These are phyloP conservation scores for Salix caprea DNA, from an alignment of 345 rosid species.

Conservation along the genomic window DNA sequence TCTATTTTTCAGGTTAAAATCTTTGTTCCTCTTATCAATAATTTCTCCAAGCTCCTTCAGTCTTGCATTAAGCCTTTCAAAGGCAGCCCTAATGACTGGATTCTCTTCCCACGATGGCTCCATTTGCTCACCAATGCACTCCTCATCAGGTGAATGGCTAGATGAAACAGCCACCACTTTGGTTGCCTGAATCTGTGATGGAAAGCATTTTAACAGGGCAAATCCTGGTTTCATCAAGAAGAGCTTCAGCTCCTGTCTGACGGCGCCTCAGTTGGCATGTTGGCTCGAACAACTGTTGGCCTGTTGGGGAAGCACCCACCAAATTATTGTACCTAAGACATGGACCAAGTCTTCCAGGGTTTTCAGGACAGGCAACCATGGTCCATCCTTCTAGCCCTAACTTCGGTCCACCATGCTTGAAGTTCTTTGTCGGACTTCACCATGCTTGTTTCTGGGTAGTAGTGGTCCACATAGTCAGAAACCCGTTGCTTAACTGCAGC, in stretches of 20 bases:
- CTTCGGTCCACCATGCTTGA: conserved; percentile 48
- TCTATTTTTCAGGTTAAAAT: conserved; percentile 10
- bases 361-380: conserved; percentile 17
- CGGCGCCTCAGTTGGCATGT: conserved; percentile 38
- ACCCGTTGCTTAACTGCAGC: conserved; percentile 34
- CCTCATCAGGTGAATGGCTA: conserved; percentile 20
- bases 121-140: conserved; percentile 11
- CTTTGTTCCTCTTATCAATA: conserved; percentile 13
- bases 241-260: conserved; percentile 16
- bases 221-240: conserved; percentile 32
- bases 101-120: conserved; percentile 16
- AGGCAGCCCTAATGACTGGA: conserved; percentile 8
- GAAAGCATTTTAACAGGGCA: conserved; percentile 29
- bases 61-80: conserved; percentile 15
- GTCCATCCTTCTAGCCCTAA: conserved; percentile 23
- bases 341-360: not conserved
- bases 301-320: conserved; percentile 40
- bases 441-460: conserved; percentile 22
- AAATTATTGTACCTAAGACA: conserved; percentile 15
- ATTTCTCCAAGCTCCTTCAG: conserved; percentile 11
- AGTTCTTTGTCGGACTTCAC: conserved; percentile 41
- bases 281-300: conserved; percentile 28
- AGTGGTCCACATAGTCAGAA: conserved; percentile 31
- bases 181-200: conserved; percentile 43
- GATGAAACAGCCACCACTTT: conserved; percentile 19